Evolutionary conservation across 805 yeast genomes (phyloP), one percentile per base, ranked within the genome.

Genomic region (Schizosaccharomyces osmophilus): DNA sequence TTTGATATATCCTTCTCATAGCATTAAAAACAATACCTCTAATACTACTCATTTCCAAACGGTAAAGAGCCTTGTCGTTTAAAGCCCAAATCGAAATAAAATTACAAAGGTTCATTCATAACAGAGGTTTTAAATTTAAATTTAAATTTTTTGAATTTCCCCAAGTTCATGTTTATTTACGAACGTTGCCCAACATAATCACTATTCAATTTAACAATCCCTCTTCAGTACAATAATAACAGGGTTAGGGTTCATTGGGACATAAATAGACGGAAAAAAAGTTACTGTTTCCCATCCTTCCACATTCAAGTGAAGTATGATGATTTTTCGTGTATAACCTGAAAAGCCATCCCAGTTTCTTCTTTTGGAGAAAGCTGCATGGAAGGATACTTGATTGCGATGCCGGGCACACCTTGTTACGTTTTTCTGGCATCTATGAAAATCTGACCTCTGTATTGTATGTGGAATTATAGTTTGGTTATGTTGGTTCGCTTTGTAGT

Each of bases 221-320:
- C 17, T 13, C 6, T 45, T 17, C n/a, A 45, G 26, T n/a, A 17
- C 51, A 17, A 4, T 45, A 45, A 6, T 4, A 1, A 1, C 39
- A 51, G 57, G 57, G 57, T 51, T 51, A 51, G 57, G 57, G 57
- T 51, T 51, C 1, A 1, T 13, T 8, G 2, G 22, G 6, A n/a
- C 22, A 45, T 51, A 17, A 22, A 19, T 24, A 24, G n/a, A 22
- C 26, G 26, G 8, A 51, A 24, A 51, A 22, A 29, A 29, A 51
- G n/a, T 29, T 29, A 6, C 11, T 8, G 31, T 22, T 22, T 51
- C 31, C 26, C 31, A 51, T 51, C 57, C 57, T 51, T 51, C 57
- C 57, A 51, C 57, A 51, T 51, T 51, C 57, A 51, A 51, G 57
- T 51, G 57, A 51, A 51, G 57, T 29, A 51, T 51, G 57, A 51